Base-by-base conservation (phyloP, 2,329 filamentous ascomycete species). In the Rutstroemia sp. region DNA sequence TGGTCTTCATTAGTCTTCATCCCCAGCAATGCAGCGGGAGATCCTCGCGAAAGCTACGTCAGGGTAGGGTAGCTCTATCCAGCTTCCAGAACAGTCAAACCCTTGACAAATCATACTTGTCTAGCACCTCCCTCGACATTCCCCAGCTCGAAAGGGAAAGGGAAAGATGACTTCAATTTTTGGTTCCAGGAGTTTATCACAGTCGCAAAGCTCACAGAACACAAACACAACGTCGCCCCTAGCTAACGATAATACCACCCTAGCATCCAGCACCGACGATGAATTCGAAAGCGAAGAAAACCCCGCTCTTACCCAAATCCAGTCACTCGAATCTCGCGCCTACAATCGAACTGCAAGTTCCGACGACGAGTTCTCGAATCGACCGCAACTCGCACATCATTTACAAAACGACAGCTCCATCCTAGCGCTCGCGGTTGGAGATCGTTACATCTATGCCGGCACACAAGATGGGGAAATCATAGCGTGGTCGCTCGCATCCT, bases 391-490 rank as follows among this genome's bases (percentile, higher is more conserved):
- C 47, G 75, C 86, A 57, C 89, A 95, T 70, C 84, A 84, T 63
- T 81, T 95, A 60, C 80, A 84, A 67, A 88, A 92, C 69, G 80
- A 84, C 67, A 88, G 84, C 70, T 90, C 87, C 2, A 88, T 95
- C 48, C 83, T 99, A 51, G 84, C 90, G 8, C 80, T 99, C 56
- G 89, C 86, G 4, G 83, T 96, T 23, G 91, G 89, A 57, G 79
- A 89, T 51, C 79, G 87, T 48, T 86, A 85, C 68, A 87, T 99
- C 54, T 99, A 90, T 71, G 92, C 92, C 17, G 94, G 94, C 42
- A 92, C 94, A 1, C 91, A 96, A 69, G 88, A 90, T 61, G 94
- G 94, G 59, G 90, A 96, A 73, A 95, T 99, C 59, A 78, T 95
- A 47, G 86, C 92, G 46, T 99, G 91, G 88, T 91, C 88, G 3